Conservation (phyloP, 23 red algal species). For the Agarophyton chilense region DNA sequence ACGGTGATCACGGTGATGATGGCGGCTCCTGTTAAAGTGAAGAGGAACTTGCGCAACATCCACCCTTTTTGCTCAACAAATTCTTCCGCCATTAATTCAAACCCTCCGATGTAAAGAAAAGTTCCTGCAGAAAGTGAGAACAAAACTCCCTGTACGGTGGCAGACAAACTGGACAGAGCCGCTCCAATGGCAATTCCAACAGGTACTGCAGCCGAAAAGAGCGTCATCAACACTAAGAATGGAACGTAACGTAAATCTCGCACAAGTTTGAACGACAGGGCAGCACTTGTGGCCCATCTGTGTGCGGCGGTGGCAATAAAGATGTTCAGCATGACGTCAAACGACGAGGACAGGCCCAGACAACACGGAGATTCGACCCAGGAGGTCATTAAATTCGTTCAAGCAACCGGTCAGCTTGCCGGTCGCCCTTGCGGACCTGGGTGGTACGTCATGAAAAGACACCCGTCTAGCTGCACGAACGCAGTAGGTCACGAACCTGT, state of each 20-base stretch:
- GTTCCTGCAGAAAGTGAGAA: constrained; percentile 40
- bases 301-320: constrained; percentile 67
- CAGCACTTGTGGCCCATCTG: constrained; percentile 45
- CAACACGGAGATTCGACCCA: too few species aligned
- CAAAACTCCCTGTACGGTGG: constrained; percentile 34
- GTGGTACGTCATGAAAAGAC: too few species aligned
- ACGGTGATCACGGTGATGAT: constrained; percentile 55
- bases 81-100: constrained; percentile 28
- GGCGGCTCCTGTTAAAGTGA: constrained; percentile 17
- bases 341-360: constrained; percentile 34
- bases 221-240: constrained; percentile 32
- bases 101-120: constrained; percentile 63
- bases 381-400: too few species aligned
- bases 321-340: constrained; percentile 44
- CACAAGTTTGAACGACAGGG: constrained; percentile 45
- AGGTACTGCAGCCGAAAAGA: constrained; percentile 39
- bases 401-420: too few species aligned
- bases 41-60: constrained; percentile 45
- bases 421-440: too few species aligned
- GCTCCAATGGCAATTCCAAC: constrained; percentile 45
- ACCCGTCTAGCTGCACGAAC: too few species aligned
- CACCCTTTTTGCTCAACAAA: background rate
- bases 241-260: constrained; percentile 5
- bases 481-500: too few species aligned
- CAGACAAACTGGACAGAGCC: background rate